phyloP scores from a whole-genome alignment of 1,284 basidiomycete species.

The Macrocystidia cucumis region DNA sequence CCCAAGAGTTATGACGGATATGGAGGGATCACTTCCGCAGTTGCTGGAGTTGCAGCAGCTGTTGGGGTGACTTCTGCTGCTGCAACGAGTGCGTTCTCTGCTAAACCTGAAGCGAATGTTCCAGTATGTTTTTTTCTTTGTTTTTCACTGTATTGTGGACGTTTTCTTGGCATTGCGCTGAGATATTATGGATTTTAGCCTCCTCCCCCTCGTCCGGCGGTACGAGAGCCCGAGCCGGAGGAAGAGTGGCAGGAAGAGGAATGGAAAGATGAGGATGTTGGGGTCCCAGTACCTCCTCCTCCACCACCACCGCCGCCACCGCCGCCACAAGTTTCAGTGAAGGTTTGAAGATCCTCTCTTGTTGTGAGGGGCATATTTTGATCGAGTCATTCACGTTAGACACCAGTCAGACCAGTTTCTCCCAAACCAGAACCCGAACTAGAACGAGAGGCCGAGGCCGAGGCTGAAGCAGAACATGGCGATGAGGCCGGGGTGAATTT shows the following conservation, averaged over 20 bases:
- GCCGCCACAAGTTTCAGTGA: conserved; percentile 18
- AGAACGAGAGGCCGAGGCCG: too few relatives aligned
- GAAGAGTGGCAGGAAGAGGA: conserved; percentile 20
- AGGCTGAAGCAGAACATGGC: too few relatives aligned
- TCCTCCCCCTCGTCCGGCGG: conserved; percentile 26
- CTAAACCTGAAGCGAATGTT: conserved; percentile 12
- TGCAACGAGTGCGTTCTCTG: conserved; percentile 13
- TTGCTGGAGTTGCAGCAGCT: conserved; percentile 27
- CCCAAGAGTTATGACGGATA: conserved; percentile 31
- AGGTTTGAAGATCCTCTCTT: too few relatives aligned
- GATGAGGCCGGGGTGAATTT: too few relatives aligned
- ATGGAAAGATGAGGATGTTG: conserved; percentile 15
- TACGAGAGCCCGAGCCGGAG: conserved; percentile 27
- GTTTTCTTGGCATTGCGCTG: neutral
- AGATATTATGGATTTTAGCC: conserved; percentile 10
- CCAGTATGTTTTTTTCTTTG: conserved; percentile 7
- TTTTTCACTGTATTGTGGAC: neutral
- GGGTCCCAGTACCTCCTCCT: conserved; percentile 24
- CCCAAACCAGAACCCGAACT: too few relatives aligned
- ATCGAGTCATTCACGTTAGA: too few relatives aligned
- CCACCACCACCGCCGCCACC: conserved; percentile 19
- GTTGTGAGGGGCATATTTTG: too few relatives aligned
- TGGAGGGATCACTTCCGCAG: conserved; percentile 23
- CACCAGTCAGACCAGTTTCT: too few relatives aligned
- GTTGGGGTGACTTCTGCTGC: conserved; percentile 20